Base-by-base conservation (phyloP, 192 early-diverging fungal genomes). In the Coemansia sp. region DNA sequence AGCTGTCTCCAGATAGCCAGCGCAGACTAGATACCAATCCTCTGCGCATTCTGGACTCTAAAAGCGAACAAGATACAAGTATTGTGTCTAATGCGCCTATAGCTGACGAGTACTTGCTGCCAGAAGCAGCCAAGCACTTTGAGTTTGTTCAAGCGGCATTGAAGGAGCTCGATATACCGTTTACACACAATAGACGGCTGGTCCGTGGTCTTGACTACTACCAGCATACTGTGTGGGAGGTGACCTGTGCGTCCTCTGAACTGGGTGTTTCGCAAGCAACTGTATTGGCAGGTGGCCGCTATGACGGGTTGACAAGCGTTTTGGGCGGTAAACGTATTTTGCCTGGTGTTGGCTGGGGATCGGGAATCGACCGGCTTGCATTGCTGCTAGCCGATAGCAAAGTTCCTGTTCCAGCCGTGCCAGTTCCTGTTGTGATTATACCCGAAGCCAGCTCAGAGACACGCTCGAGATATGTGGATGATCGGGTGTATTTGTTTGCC, bases 191-290 rank as follows among this genome's bases (percentile, higher is more conserved):
- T 45, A 58, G 57, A 11, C 58, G 66, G 15, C 62, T 88, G 20
- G 86, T 88, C 21, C 70, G 86, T 26, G 86, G 86, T 6, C 65
- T 88, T n/a, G 86, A 88, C 37, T 88, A 85, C 41, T 88, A 88
- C 53, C 81, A 86, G 47, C 80, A 84, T 38, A 86, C 86, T 8
- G 82, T 88, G 8, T 88, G 84, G 72, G 86, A 88, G 58, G 79
- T 82, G 21, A 76, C 73, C 0, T 51, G 66, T 20, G 12, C 56
- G 3, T 65, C 66, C 0, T 53, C 53, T 8, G 45, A 40, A 11
- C 63, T 87, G 3, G 86, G 86, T 1, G 45, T 52, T 1, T 80
- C 84, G 34, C 86, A 88, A 60, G 81, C 76, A 18, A 86, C 86
- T 6, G 71, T 88, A 11, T 65, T 88, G 6, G 86, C 86, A 5